Evolutionary conservation across 169 alveolate genomes (phyloP), one percentile per base, ranked within the genome.

Genomic region (Cryptosporidium sp.): DNA sequence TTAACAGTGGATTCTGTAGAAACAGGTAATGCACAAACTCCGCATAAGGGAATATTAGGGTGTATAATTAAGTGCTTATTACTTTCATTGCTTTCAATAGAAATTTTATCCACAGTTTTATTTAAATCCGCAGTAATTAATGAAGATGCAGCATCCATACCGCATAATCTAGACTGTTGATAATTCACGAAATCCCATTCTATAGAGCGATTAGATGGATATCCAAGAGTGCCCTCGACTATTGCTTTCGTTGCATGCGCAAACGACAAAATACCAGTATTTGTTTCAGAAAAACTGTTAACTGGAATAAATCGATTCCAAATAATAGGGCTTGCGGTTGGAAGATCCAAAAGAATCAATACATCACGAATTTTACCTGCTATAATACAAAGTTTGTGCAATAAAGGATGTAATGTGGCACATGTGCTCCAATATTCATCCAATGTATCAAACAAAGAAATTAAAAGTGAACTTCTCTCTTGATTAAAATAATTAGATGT

Each of bases 401-500:
- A 65, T 12, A 43, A 31, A 62, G 89, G 89, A 48, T 80, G 89
- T 21, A 80, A 48, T 26, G 33, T 29, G 26, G 65, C 68, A 14
- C 89, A 80, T 37, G 89, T 31, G 23, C 45, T 80, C 89, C 89
- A 80, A 39, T 80, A 80, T 62, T 80, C 89, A 65, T 80, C 89
- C 41, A 80, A 29, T 26, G 89, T 80, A 59, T 80, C 89, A 80
- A 80, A 80, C 8, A 80, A 58, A 41, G 89, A 80, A 23, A 67
- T 39, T 10, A 80, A 58, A 26, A 80, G 37, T 33, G 89, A 62
- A n/a, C 23, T 45, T 26, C 12, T 65, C n/a, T 73, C 70, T 26
- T 50, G 39, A 26, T 45, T 80, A 8, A 80, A 31, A 23, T 43
- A 37, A 29, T 59, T 62, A 26, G 58, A 31, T 9, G 39, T 14